phyloP scores from a whole-genome alignment of 768 basidiomycete genomes.

The Saitozyma podzolica region DNA sequence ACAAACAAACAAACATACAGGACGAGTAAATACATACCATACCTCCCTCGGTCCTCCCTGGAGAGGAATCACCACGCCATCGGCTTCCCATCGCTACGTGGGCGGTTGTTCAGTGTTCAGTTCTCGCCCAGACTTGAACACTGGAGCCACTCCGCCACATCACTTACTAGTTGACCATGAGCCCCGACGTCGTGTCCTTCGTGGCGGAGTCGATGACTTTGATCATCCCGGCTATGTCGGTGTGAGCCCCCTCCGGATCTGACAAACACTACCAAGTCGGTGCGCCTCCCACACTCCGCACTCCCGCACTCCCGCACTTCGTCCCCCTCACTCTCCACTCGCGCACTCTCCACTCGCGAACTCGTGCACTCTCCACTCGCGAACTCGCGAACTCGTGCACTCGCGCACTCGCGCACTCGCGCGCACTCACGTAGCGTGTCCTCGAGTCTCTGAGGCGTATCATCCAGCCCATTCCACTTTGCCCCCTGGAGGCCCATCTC shows the following conservation, averaged over 20 bases:
- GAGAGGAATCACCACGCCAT: too few species aligned
- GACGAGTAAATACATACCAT: too few species aligned
- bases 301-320: too few species aligned
- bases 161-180: neutral
- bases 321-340: too few species aligned
- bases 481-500: conserved; percentile 17
- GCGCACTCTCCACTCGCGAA: neutral
- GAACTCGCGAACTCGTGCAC: neutral
- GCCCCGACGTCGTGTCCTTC: neutral
- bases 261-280: too few species aligned
- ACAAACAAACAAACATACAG: too few species aligned
- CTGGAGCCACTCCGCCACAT: too few species aligned
- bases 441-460: conserved; percentile 3
- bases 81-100: too few species aligned
- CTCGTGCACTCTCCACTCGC: neutral
- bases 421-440: neutral
- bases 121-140: too few species aligned
- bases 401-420: neutral
- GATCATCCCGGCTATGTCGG: neutral
- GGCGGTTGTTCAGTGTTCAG: too few species aligned
- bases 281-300: too few species aligned
- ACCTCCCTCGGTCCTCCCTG: too few species aligned
- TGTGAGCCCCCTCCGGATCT: neutral
- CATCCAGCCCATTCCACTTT: conserved; percentile 5
- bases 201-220: neutral